Evolutionary conservation across 2,329 filamentous ascomycete species (phyloP), one percentile per base, ranked within the genome.

Genomic region (Alternaria novae-zelandiae): DNA sequence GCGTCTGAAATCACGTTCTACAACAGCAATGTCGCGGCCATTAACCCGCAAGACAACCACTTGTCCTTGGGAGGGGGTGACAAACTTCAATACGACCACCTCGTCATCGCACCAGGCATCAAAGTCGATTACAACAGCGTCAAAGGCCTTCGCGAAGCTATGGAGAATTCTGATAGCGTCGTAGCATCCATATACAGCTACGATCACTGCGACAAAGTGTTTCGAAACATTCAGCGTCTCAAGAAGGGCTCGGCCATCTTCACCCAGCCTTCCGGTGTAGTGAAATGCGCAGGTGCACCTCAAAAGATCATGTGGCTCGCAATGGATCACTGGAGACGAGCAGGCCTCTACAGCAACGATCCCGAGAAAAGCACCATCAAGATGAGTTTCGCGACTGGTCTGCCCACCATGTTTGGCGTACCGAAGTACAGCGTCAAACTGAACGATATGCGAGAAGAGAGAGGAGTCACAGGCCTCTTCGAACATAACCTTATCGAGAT

Each of bases 1-100:
- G 85, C 89, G 67, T 75, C 85, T 20, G 88, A 87, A 70, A 77
- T 91, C 59, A 86, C 86, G 70, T 84, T 89, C 68, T 91, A 91
- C 80, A 82, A 83, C 59, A 77, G 85, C 2, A 74, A 77, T 4
- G 86, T 90, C 2, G 72, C 74, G 25, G 72, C 74, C 0, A 86
- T 91, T 58, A 63, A 81, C 0, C 89, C 89, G 0, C 83, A 87
- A 30, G 78, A 88, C n/a, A 90, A 89, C 75, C 73, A 74, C 2
- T 74, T 91, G 57, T 86, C 83, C 0, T 82, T 90, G 2, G 78
- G 72, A 59, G 86, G 85, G 63, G 87, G 88, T 61, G 83, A 86
- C 69, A 84, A 80, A 69, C 66, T 91, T 51, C 81, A 74, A 72
- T 91, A 91, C 68, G 87, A 90, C 63, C 88, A 91, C 5, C 83